phyloP scores from a whole-genome alignment of 768 basidiomycete species.

The Daedaleopsis sinensis region DNA sequence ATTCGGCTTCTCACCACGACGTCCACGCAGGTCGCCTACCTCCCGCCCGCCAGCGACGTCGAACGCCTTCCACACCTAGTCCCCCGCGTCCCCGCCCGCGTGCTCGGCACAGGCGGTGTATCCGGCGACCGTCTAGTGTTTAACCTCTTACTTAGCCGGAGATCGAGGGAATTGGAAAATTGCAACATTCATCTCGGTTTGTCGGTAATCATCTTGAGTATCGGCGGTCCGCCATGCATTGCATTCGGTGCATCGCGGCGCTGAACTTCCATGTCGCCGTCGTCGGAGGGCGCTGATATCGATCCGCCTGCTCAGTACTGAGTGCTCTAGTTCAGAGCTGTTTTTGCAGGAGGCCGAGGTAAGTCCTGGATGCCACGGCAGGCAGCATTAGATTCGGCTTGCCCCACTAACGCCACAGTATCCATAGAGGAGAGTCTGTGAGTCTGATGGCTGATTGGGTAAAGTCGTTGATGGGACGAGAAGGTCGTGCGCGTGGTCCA shows the following conservation, averaged over 20 bases:
- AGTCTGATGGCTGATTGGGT: conserved; percentile 23
- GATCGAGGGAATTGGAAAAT: conserved; percentile 3
- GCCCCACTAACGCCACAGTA: conserved; percentile 22
- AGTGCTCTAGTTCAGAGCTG: background rate
- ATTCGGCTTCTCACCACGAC: background rate
- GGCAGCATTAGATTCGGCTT: conserved; percentile 11
- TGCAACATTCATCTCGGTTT: background rate
- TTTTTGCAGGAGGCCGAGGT: conserved; percentile 7
- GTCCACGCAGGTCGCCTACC: too few species aligned
- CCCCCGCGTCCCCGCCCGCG: background rate
- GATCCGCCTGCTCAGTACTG: background rate
- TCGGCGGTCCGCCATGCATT: conserved; percentile 3
- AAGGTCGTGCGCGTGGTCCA: conserved; percentile 23
- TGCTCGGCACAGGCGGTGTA: background rate
- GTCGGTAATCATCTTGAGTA: conserved; percentile 18
- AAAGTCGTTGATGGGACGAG: conserved; percentile 24
- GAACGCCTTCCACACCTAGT: too few species aligned
- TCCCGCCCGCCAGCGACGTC: too few species aligned
- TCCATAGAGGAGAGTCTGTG: conserved; percentile 9
- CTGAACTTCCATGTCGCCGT: background rate
- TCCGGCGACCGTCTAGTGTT: too few species aligned
- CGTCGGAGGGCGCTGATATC: background rate
- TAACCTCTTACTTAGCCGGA: too few species aligned
- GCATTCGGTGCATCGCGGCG: background rate
- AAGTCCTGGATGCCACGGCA: conserved; percentile 19